phyloP scores from a whole-genome alignment of 306 rosid genomes.

The Castanea sativa region DNA sequence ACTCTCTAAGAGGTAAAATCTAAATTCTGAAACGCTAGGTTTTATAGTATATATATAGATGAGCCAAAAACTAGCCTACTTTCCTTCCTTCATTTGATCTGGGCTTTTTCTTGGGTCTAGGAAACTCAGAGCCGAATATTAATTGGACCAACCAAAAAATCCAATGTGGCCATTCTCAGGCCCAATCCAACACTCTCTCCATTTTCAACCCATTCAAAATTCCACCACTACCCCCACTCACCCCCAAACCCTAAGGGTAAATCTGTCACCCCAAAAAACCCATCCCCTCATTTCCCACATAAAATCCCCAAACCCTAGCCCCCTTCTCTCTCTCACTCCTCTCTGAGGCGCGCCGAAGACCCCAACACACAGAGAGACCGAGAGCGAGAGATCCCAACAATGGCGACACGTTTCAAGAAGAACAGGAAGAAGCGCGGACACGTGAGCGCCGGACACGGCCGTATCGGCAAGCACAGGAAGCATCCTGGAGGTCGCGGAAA shows the following conservation, averaged over 20 bases:
- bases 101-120: background rate
- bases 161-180: background rate
- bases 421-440: constrained; percentile 94
- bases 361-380: constrained; percentile 4
- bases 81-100: background rate
- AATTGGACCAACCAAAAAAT: background rate
- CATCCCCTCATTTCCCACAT: background rate
- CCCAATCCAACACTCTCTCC: background rate
- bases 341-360: constrained; percentile 44
- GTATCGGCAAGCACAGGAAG: constrained; percentile 83
- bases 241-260: constrained; percentile 35
- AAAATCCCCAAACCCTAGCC: constrained; percentile 34
- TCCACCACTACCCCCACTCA: constrained; percentile 7
- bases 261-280: constrained; percentile 1
- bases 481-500: constrained; percentile 91
- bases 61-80: background rate
- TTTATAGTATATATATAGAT: too few relatives aligned
- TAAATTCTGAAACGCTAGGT: too few relatives aligned
- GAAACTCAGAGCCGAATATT: background rate
- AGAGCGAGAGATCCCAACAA: constrained; percentile 5
- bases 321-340: background rate
- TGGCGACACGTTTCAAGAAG: constrained; percentile 91
- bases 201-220: background rate
- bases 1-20: rapidly evolving
- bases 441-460: constrained; percentile 87